A percentile compares a stretch with the other conserved stretches of the same genome.
Evolutionary conservation across 2,329 filamentous ascomycete genomes (phyloP).

Genomic region (Teratosphaeria gauchensis): DNA sequence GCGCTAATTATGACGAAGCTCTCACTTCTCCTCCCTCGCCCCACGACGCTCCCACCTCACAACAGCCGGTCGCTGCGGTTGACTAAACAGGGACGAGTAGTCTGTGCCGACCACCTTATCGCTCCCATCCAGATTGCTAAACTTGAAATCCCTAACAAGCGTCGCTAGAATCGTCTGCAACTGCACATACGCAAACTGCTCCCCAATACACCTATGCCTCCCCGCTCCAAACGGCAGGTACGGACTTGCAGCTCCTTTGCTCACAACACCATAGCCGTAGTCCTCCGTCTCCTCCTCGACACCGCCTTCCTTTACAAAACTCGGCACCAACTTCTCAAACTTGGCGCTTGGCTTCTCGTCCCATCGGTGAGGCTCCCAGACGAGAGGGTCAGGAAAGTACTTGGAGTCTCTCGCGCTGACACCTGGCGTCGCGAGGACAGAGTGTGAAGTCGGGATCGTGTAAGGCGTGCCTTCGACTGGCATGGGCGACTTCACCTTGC

Average conservation of each 20-base stretch:
- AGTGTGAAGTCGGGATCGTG: conserved; percentile 70
- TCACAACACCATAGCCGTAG: conserved; percentile 87
- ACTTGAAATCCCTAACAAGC: conserved; percentile 69
- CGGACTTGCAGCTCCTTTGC: conserved; percentile 79
- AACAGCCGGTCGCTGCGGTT: conserved; percentile 38
- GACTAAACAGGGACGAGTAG: conserved; percentile 46
- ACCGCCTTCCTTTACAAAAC: conserved; percentile 18
- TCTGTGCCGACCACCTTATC: conserved; percentile 58
- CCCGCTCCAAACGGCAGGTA: conserved; percentile 93
- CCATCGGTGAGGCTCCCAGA: conserved; percentile 92
- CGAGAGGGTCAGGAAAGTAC: conserved; percentile 71
- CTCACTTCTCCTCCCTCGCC: conserved; percentile 57
- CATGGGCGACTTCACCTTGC: conserved; percentile 83
- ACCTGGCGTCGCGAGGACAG: conserved; percentile 74
- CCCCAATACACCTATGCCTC: conserved; percentile 87
- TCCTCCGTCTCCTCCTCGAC: conserved; percentile 60
- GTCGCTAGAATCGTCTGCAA: conserved; percentile 74
- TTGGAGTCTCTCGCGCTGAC: conserved; percentile 62
- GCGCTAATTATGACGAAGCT: neutral
- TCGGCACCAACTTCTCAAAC: conserved; percentile 19
- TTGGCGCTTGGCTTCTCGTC: conserved; percentile 48
- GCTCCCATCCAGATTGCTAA: conserved; percentile 64
- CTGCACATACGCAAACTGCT: conserved; percentile 92
- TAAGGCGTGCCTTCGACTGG: conserved; percentile 72
- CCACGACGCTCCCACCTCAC: conserved; percentile 63